Base-by-base conservation (phyloP, 2,329 filamentous ascomycete species). In the Lachnellula occidentalis region DNA sequence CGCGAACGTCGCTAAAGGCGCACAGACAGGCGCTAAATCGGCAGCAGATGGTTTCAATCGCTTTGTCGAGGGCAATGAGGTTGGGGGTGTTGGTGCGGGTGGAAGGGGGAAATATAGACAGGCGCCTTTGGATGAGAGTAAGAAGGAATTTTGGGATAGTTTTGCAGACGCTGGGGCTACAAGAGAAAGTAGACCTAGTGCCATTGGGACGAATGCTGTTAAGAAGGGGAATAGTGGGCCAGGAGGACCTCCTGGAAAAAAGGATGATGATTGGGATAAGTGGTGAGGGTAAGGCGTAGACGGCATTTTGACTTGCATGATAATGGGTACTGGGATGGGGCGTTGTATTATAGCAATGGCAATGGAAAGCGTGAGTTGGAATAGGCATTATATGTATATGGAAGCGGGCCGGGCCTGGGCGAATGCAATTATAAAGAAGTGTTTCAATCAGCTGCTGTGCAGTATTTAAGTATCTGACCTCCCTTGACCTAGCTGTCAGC, bases 141-240 rank as follows among this genome's bases (percentile, higher is more conserved):
- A 86, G 72, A 87, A 87, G 69, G 87, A 88, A 62, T 96, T 96
- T 72, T 96, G 92, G 92, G 92, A 96, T 69, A 87, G 87, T 63
- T 96, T 97, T 72, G 86, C 90, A 0, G 82, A 80, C 27, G 62
- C 62, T 2, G 66, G 63, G 1, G 51, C 17, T 12, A 45, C 50
- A 39, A 63, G 57, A 27, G 47, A 51, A 21, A 24, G 37, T 27
- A 46, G 34, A 17, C 48, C 50, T 34, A 64, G 60, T 53, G 64
- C 66, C 14, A 58, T 68, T 42, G 66, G 65, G 19, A 68, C 67
- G 43, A 61, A 59, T 45, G 62, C 64, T 46, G 60, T 68, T 8
- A 69, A 67, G 61, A 66, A 64, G 58, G 52, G 50, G 41, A 22
- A 45, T 34, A 45, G 46, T 34, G 53, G 63, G 5, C 62, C 68